Conservation (phyloP, 2,329 filamentous ascomycete species). For the Claviceps sp. region DNA sequence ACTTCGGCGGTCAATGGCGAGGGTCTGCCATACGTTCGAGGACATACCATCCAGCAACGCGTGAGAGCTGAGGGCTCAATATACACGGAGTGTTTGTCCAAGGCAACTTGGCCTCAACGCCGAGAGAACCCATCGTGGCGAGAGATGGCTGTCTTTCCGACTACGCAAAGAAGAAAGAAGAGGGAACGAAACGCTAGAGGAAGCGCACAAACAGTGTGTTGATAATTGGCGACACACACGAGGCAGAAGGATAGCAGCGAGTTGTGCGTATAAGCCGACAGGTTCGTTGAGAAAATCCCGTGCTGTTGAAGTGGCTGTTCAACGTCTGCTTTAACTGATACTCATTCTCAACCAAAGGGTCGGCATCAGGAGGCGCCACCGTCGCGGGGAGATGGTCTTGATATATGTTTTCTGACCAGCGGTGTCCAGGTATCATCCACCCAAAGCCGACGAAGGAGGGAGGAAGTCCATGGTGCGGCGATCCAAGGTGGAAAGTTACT, state of each 20-base stretch:
- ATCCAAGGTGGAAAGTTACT: conserved; percentile 2
- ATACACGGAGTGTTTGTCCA: conserved; percentile 63
- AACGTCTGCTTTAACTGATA: neutral
- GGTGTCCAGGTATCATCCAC: conserved; percentile 4
- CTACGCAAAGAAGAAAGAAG: neutral
- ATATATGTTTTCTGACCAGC: conserved; percentile 5
- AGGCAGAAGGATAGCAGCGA: neutral
- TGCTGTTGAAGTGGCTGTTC: neutral
- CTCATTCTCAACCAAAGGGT: neutral
- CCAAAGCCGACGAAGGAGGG: conserved; percentile 5
- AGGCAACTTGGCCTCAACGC: conserved; percentile 30
- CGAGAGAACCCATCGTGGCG: conserved; percentile 27
- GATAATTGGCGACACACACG: neutral
- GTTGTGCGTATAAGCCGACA: neutral
- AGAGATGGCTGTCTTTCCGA: neutral
- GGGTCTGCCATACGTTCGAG: neutral
- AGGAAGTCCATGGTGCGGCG: conserved; percentile 6
- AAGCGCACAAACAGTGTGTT: neutral
- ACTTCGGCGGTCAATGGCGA: neutral
- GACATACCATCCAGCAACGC: conserved; percentile 56
- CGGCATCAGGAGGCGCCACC: too few species aligned
- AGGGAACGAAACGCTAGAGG: neutral
- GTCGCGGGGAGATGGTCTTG: conserved; percentile 3
- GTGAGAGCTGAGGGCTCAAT: conserved; percentile 52
- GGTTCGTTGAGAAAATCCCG: conserved; percentile 3